phyloP scores from a whole-genome alignment of 73 alveolate genomes.

The Tetrahymena malaccensis region DNA sequence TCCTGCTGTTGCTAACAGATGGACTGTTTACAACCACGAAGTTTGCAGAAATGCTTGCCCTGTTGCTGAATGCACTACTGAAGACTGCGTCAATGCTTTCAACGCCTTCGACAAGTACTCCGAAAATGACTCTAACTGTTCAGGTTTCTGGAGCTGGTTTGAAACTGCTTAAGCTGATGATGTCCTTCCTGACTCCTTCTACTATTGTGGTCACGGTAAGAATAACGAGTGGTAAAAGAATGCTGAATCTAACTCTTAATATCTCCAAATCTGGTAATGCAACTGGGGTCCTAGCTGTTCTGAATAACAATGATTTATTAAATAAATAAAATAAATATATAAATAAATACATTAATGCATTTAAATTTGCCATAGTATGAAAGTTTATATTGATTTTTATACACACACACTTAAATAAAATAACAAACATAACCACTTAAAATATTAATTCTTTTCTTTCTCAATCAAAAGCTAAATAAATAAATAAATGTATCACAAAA shows the following conservation, averaged over 20 bases:
- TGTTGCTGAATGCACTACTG: background rate
- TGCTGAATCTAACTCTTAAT: background rate
- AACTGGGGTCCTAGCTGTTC: background rate
- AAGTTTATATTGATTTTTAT: too few species aligned
- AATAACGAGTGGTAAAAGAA: background rate
- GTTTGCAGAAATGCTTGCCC: background rate
- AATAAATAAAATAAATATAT: background rate
- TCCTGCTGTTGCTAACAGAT: background rate
- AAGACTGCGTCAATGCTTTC: background rate
- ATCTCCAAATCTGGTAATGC: background rate
- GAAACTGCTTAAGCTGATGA: background rate
- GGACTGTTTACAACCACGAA: background rate
- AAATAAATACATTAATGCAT: background rate
- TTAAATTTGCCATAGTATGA: background rate
- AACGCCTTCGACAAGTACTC: background rate
- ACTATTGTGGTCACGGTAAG: background rate
- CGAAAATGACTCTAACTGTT: background rate
- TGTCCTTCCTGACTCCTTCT: background rate
- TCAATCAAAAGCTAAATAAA: background rate
- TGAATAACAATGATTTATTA: background rate
- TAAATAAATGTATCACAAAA: too few species aligned
- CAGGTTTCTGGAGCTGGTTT: background rate
- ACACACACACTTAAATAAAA: background rate
- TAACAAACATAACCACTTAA: background rate
- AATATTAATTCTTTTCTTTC: too few species aligned